Conservation (phyloP, 345 rosid genomes). For the Citrus mangshanensis region DNA sequence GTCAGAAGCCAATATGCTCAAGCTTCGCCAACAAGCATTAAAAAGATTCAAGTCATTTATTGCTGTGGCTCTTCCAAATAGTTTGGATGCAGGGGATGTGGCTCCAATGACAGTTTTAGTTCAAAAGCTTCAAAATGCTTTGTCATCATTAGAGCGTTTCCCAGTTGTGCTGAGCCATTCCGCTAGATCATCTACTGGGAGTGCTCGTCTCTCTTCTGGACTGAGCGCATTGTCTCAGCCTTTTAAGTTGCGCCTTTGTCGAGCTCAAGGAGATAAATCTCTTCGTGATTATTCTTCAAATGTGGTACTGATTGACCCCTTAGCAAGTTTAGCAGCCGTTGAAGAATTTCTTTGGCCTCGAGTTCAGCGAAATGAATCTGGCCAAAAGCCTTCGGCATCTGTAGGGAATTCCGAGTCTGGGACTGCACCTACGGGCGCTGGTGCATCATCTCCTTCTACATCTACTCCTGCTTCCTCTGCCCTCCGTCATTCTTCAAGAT, state of each 20-base stretch:
- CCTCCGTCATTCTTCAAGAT: constrained; percentile 80
- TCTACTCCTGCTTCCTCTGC: constrained; percentile 67
- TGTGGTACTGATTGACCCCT: constrained; percentile 89
- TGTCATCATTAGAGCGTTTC: constrained; percentile 91
- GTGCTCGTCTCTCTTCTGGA: constrained; percentile 97
- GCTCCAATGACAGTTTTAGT: constrained; percentile 78
- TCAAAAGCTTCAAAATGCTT: constrained; percentile 97
- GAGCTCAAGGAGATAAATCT: constrained; percentile 86
- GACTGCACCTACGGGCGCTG: constrained; percentile 58
- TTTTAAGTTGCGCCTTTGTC: constrained; percentile 88
- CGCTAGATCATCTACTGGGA: constrained; percentile 77
- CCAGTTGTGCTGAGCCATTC: constrained; percentile 96
- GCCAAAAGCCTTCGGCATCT: constrained; percentile 64
- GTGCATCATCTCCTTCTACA: constrained; percentile 70
- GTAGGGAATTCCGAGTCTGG: constrained; percentile 68
- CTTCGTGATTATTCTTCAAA: constrained; percentile 98
- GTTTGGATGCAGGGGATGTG: constrained; percentile 39
- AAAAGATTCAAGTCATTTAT: constrained; percentile 80
- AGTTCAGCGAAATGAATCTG: constrained; percentile 84
- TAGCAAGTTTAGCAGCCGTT: constrained; percentile 93
- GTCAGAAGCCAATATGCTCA: constrained; percentile 67
- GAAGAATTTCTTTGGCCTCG: constrained; percentile 99
- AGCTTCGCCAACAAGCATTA: constrained; percentile 81
- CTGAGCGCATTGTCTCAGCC: constrained; percentile 94
- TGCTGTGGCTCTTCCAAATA: constrained; percentile 67